Conservation (phyloP, 1,139 yeast species). For the Blastobotrys persicus region DNA sequence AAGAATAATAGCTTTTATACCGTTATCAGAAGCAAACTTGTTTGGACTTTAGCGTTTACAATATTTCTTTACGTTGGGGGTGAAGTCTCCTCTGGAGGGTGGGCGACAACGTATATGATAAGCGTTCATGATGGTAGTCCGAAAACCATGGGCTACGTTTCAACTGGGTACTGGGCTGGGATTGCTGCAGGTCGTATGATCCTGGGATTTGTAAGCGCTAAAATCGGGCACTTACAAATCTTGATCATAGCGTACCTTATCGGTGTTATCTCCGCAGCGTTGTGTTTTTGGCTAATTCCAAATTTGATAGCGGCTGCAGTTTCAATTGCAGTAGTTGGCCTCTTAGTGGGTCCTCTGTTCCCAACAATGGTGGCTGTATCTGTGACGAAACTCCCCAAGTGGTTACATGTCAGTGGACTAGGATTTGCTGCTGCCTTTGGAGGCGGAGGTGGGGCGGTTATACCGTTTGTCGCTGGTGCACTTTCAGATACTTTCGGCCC, state of each 20-base stretch:
- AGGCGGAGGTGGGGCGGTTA: slow-evolving; percentile 68
- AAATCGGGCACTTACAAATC: slow-evolving; percentile 21
- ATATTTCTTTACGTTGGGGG: slow-evolving; percentile 63
- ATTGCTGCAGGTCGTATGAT: slow-evolving; percentile 56
- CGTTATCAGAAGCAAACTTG: slow-evolving; percentile 50
- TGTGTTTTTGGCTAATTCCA: slow-evolving; percentile 30
- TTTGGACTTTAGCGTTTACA: slow-evolving; percentile 57
- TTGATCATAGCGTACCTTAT: slow-evolving; percentile 21
- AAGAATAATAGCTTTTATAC: slow-evolving; percentile 5
- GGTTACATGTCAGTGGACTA: slow-evolving; percentile 60
- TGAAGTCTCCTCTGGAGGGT: slow-evolving; percentile 66
- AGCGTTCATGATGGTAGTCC: slow-evolving; percentile 51
- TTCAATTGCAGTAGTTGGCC: slow-evolving; percentile 54
- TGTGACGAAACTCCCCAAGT: slow-evolving; percentile 56
- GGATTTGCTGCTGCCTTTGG: slow-evolving; percentile 76
- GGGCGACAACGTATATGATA: slow-evolving; percentile 62
- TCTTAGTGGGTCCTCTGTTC: slow-evolving; percentile 73
- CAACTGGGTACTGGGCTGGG: slow-evolving; percentile 72
- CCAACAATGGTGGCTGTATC: slow-evolving; percentile 72
- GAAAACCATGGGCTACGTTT: slow-evolving; percentile 53
- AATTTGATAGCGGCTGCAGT: slow-evolving; percentile 28
- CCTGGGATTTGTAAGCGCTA: slow-evolving; percentile 36
- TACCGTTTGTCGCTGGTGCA: slow-evolving; percentile 31
- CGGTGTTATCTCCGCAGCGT: slow-evolving; percentile 21
- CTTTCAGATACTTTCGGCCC: slow-evolving; percentile 27